phyloP scores from a whole-genome alignment of 2,329 filamentous ascomycete species.

The Dactylellina parvicollis region DNA sequence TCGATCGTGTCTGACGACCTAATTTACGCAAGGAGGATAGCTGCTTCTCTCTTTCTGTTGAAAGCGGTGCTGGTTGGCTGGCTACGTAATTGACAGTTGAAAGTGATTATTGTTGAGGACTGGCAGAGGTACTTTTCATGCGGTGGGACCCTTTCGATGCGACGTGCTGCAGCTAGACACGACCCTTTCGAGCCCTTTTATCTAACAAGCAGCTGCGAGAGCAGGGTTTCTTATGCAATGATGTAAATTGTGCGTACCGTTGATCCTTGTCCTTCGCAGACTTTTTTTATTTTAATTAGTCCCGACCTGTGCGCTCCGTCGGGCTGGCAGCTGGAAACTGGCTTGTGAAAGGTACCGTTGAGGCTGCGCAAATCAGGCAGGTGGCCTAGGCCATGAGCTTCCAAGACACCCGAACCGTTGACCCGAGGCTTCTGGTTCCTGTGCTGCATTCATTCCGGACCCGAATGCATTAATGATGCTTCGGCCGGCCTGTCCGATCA shows the following conservation, averaged over 20 bases:
- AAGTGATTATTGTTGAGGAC: slow-evolving; percentile 20
- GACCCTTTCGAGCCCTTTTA: slow-evolving; percentile 9
- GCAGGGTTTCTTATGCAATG: slow-evolving; percentile 26
- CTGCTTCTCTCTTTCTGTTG: background rate
- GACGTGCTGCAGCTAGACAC: background rate
- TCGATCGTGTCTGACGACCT: slow-evolving; percentile 1
- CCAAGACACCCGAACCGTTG: slow-evolving; percentile 7
- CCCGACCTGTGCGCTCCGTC: background rate
- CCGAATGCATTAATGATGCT: background rate
- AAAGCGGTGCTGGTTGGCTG: background rate
- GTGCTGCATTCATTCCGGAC: too few relatives aligned
- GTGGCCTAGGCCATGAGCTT: slow-evolving; percentile 4
- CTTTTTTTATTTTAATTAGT: slow-evolving; percentile 1
- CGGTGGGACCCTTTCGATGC: background rate
- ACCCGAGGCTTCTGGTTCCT: slow-evolving; percentile 15
- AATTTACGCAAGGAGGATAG: slow-evolving; percentile 28
- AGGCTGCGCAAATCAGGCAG: slow-evolving; percentile 48
- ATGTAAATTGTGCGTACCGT: slow-evolving; percentile 37
- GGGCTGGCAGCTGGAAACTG: slow-evolving; percentile 7
- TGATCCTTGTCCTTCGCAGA: slow-evolving; percentile 4
- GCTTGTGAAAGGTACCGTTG: slow-evolving; percentile 52
- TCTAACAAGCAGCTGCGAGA: slow-evolving; percentile 8
- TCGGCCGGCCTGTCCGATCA: slow-evolving; percentile 12
- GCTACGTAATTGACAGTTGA: slow-evolving; percentile 2
- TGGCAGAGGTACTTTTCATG: background rate